Percentiles rank a stretch among this genome's conserved stretches.
Conservation (phyloP, 306 rosid species). For the Elaeagnus macrophylla region DNA sequence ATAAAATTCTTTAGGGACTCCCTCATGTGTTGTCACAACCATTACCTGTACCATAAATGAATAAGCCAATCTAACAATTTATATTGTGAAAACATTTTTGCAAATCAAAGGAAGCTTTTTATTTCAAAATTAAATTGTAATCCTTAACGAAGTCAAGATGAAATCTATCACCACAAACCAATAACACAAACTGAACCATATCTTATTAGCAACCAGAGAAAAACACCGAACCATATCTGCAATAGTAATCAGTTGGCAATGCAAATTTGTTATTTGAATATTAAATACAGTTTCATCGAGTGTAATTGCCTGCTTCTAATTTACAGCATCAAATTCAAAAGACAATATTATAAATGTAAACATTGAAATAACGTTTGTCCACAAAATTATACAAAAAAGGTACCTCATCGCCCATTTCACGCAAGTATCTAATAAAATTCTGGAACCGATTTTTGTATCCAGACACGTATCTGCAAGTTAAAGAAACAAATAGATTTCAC, state of each 20-base stretch:
- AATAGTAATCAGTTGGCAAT: neutral
- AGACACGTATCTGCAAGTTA: conserved; percentile 43
- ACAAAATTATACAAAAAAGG: neutral
- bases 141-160: neutral
- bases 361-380: neutral
- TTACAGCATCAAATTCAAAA: neutral
- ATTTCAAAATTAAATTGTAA: neutral
- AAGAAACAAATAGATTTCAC: conserved; percentile 8
- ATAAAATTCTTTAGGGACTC: conserved; percentile 82
- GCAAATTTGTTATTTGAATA: neutral
- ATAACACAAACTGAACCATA: conserved; percentile 11
- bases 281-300: neutral
- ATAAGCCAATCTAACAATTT: conserved; percentile 16
- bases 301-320: neutral
- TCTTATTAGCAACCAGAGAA: conserved; percentile 4
- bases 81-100: conserved; percentile 1
- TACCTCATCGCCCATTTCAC: conserved; percentile 66
- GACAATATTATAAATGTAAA: neutral
- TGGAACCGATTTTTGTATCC: conserved; percentile 57
- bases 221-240: conserved; percentile 9
- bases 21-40: conserved; percentile 98
- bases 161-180: conserved; percentile 1
- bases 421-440: conserved; percentile 47
- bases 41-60: conserved; percentile 48
- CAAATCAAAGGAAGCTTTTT: neutral